phyloP scores from a whole-genome alignment of 2,329 filamentous ascomycete genomes.

The Chalaropsis thielavioides region DNA sequence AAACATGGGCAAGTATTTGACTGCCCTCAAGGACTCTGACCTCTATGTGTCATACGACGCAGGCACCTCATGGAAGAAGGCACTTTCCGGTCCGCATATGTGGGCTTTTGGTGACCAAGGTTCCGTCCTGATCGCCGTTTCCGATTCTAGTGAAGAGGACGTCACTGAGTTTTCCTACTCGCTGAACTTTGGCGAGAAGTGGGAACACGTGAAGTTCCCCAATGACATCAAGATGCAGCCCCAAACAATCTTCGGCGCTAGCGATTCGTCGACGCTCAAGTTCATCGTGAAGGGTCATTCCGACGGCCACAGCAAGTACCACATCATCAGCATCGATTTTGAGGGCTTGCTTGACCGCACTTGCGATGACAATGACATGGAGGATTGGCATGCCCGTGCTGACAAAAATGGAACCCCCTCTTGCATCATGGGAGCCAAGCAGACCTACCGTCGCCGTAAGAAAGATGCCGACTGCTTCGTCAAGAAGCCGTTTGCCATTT shows the following conservation, averaged over 20 bases:
- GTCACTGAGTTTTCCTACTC: slow-evolving; percentile 55
- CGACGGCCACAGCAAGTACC: slow-evolving; percentile 37
- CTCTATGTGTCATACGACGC: slow-evolving; percentile 86
- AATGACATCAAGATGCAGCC: slow-evolving; percentile 53
- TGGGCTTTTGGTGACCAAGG: slow-evolving; percentile 95
- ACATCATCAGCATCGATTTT: slow-evolving; percentile 71
- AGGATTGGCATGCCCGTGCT: slow-evolving; percentile 74
- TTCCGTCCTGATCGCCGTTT: slow-evolving; percentile 70
- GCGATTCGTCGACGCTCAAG: slow-evolving; percentile 83
- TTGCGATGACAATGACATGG: slow-evolving; percentile 66
- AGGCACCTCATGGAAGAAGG: slow-evolving; percentile 66
- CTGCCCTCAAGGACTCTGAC: slow-evolving; percentile 56
- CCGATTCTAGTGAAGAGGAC: slow-evolving; percentile 52
- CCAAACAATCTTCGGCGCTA: slow-evolving; percentile 66
- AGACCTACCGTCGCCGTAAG: slow-evolving; percentile 74
- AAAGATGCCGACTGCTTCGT: slow-evolving; percentile 81
- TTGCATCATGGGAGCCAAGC: slow-evolving; percentile 92
- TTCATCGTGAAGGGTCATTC: slow-evolving; percentile 62
- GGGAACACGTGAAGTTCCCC: slow-evolving; percentile 58
- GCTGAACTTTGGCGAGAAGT: slow-evolving; percentile 74
- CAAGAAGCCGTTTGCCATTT: slow-evolving; percentile 69
- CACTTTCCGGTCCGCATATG: slow-evolving; percentile 70
- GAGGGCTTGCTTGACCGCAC: slow-evolving; percentile 62
- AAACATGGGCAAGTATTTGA: slow-evolving; percentile 66
- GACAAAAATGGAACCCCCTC: slow-evolving; percentile 67